Evolutionary conservation across 805 yeast species (phyloP).

Genomic region (Hyphopichia homilentoma): DNA sequence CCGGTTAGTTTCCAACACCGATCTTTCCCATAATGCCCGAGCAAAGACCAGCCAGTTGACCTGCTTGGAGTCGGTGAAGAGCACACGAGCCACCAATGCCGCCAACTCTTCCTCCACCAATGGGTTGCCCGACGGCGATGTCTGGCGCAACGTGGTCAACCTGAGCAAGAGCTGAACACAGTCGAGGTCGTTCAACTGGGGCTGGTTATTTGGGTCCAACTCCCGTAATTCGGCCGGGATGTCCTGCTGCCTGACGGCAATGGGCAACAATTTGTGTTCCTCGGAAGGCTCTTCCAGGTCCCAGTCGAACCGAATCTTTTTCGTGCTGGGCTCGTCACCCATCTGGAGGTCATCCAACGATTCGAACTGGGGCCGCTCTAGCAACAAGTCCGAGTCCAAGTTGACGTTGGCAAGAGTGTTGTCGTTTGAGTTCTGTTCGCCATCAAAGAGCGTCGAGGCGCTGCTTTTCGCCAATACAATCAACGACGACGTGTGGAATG

Average conservation of each 20-base stretch:
- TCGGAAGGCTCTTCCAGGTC: constrained; percentile 13
- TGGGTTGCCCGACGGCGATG: constrained; percentile 67
- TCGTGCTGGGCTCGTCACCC: constrained; percentile 27
- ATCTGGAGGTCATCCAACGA: constrained; percentile 47
- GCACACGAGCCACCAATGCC: constrained; percentile 70
- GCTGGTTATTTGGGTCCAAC: constrained; percentile 81
- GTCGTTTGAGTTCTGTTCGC: constrained; percentile 10
- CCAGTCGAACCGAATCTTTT: constrained; percentile 40
- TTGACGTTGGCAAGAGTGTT: constrained; percentile 53
- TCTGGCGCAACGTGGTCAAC: constrained; percentile 56
- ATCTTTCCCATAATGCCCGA: constrained; percentile 86
- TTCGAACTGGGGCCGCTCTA: constrained; percentile 74
- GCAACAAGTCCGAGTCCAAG: constrained; percentile 70
- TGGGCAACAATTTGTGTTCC: constrained; percentile 51
- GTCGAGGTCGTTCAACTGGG: constrained; percentile 67
- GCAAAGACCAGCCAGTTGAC: constrained; percentile 78
- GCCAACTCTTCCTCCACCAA: constrained; percentile 79
- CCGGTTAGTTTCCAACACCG: constrained; percentile 72
- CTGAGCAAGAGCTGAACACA: constrained; percentile 70
- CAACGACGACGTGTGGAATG: constrained; percentile 64
- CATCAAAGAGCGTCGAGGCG: constrained; percentile 19
- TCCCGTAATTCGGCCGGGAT: constrained; percentile 52
- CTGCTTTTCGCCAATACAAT: constrained; percentile 67
- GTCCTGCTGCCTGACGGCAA: constrained; percentile 56
- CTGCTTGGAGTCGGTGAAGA: constrained; percentile 45